Evolutionary conservation across 179 eudicot species (phyloP), one percentile per base, ranked within the genome.

Genomic region (Drosera spatulata): DNA sequence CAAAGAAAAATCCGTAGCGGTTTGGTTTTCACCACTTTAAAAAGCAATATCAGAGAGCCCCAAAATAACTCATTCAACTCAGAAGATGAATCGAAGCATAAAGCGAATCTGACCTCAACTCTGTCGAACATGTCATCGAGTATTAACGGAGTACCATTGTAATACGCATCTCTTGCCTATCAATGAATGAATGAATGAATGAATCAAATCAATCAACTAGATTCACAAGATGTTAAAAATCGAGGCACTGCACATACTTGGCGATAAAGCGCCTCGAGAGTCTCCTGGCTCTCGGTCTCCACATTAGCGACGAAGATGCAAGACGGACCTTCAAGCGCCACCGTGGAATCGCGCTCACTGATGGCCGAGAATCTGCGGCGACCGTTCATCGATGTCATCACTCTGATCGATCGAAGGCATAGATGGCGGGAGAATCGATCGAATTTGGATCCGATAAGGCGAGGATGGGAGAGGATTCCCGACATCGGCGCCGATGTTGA

Each of bases 41-140:
- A 22, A 0, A 22, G 33, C 33, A 22, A 22, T 22, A 22, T 22
- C 33, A 22, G 33, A 22, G 0, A 1, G 33, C 33, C 33, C 33
- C 33, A 22, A 22, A 22, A 22, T 22, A n/a, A n/a, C n/a, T n/a
- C n/a, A 22, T 22, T 22, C 33, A 22, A 22, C 33, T 22, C 33
- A 22, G 1, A 22, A 22, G 33, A 22, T 22, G 33, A 22, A 22
- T 22, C 1, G 33, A 22, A 22, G 33, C 33, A 22, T 22, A 22
- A 22, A 22, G 33, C 33, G 22, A 61, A 44, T 15, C 39, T 61
- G 48, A 88, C 98, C 87, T 91, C 96, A 44, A 91, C 85, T 81
- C 83, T 80, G 58, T 91, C 98, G 77, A 91, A 91, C 98, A 88
- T 91, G 60, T 88, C 96, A 76, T 91, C 98, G 59, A 91, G 68